phyloP scores from a whole-genome alignment of 495 filamentous ascomycete species.

The Lasiosphaeria ovina region DNA sequence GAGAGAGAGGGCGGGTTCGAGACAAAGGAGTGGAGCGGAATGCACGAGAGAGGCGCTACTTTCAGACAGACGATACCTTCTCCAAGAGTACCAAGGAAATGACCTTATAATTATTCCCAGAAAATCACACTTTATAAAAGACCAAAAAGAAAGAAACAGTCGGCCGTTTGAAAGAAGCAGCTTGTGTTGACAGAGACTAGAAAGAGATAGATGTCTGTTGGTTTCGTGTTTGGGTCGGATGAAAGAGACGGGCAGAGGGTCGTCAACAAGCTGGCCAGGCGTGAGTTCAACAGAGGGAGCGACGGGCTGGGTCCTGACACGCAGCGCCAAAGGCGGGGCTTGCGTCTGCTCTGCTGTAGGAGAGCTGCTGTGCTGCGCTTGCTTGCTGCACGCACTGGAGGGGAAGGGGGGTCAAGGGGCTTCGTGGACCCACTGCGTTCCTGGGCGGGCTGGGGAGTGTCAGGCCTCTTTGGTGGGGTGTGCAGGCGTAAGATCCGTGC shows the following conservation, averaged over 20 bases:
- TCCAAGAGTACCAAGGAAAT: too few relatives aligned
- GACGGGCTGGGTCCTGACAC: constrained; percentile 4
- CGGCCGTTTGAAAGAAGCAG: too few relatives aligned
- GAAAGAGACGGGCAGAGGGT: background rate
- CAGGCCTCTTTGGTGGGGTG: background rate
- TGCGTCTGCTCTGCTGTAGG: constrained; percentile 5
- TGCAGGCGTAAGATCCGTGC: constrained; percentile 1
- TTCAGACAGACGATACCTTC: too few relatives aligned
- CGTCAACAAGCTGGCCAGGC: constrained; percentile 6
- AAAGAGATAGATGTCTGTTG: constrained; percentile 1
- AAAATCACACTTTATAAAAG: too few relatives aligned
- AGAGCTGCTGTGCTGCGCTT: constrained; percentile 7
- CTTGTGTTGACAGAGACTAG: too few relatives aligned
- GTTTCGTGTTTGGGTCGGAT: background rate
- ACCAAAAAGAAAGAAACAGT: too few relatives aligned
- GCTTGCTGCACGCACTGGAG: background rate
- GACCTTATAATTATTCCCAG: too few relatives aligned
- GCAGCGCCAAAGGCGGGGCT: constrained; percentile 12
- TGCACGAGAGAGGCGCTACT: too few relatives aligned
- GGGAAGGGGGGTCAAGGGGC: background rate
- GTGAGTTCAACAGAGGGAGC: constrained; percentile 10
- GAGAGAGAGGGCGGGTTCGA: too few relatives aligned
- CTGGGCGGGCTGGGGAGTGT: constrained; percentile 7
- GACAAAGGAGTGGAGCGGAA: too few relatives aligned
- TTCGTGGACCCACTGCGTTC: background rate